These are phyloP conservation scores for Heimioporus sp. DNA, from an alignment of 768 basidiomycete genomes.

Conservation along the genomic window DNA sequence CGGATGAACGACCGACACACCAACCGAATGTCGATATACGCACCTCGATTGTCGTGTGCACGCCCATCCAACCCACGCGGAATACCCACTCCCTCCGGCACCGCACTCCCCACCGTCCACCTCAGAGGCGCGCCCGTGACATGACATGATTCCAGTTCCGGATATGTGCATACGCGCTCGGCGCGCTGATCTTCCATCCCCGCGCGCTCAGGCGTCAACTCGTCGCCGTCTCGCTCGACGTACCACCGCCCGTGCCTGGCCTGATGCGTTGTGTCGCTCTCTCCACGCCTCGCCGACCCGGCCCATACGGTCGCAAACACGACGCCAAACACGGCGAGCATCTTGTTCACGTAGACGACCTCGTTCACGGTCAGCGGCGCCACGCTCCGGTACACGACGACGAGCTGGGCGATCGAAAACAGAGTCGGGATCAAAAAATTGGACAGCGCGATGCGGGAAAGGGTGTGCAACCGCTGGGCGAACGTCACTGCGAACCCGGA, in stretches of 20 bases:
- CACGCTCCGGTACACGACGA: conserved; percentile 28
- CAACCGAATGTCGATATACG: too few relatives aligned
- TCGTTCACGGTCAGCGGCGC: conserved; percentile 21
- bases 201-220: too few relatives aligned
- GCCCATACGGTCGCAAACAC: conserved; percentile 34
- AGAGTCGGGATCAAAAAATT: conserved; percentile 33
- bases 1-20: too few relatives aligned
- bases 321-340: conserved; percentile 32
- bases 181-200: neutral
- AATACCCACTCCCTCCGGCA: too few relatives aligned
- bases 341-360: conserved; percentile 28
- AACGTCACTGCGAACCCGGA: conserved; percentile 15
- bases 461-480: conserved; percentile 20
- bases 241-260: too few relatives aligned
- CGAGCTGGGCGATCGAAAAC: conserved; percentile 29
- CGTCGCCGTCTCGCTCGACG: neutral
- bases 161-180: neutral
- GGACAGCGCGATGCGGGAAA: conserved; percentile 32
- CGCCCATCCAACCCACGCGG: too few relatives aligned
- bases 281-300: neutral
- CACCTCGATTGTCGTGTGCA: too few relatives aligned
- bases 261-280: too few relatives aligned
- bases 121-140: conserved; percentile 8
- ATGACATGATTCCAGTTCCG: conserved; percentile 20
- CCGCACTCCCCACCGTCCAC: conserved; percentile 4